Conservation (phyloP, 2,329 filamentous ascomycete genomes). For the Septoria linicola region DNA sequence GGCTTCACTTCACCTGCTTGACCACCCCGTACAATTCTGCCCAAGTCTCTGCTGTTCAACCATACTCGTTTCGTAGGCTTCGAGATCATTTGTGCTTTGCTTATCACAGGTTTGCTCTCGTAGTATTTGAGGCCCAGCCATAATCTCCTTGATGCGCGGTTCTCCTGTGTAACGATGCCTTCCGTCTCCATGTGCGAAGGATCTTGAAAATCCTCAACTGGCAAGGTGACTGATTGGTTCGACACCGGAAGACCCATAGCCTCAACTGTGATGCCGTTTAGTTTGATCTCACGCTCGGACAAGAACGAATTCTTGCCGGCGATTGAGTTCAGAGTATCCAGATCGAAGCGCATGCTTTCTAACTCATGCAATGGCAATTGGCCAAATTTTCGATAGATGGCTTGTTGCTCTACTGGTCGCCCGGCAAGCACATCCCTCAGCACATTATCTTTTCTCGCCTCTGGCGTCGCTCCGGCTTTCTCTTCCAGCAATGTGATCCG, state of each 20-base stretch:
- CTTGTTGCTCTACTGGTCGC: constrained; percentile 12
- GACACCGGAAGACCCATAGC: constrained; percentile 35
- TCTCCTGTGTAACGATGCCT: constrained; percentile 46
- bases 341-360: constrained; percentile 20
- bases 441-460: constrained; percentile 14
- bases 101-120: constrained; percentile 76
- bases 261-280: constrained; percentile 33
- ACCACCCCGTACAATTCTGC: constrained; percentile 66
- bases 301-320: constrained; percentile 20
- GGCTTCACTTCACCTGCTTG: constrained; percentile 67
- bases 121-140: constrained; percentile 93
- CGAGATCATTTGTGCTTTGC: constrained; percentile 63
- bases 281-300: constrained; percentile 29
- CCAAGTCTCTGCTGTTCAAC: constrained; percentile 62
- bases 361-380: constrained; percentile 22
- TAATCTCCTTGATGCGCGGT: constrained; percentile 71
- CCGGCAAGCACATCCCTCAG: constrained; percentile 17
- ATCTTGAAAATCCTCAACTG: constrained; percentile 28
- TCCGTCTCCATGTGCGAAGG: constrained; percentile 33
- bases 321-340: constrained; percentile 19
- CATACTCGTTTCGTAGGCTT: constrained; percentile 73
- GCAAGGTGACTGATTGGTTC: constrained; percentile 32
- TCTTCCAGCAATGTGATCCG: constrained; percentile 12
- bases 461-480: constrained; percentile 13
- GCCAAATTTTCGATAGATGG: constrained; percentile 18